Percentiles rank a stretch among this genome's conserved stretches.
phyloP scores from a whole-genome alignment of 169 alveolate species.

The Plasmodium vivax region DNA sequence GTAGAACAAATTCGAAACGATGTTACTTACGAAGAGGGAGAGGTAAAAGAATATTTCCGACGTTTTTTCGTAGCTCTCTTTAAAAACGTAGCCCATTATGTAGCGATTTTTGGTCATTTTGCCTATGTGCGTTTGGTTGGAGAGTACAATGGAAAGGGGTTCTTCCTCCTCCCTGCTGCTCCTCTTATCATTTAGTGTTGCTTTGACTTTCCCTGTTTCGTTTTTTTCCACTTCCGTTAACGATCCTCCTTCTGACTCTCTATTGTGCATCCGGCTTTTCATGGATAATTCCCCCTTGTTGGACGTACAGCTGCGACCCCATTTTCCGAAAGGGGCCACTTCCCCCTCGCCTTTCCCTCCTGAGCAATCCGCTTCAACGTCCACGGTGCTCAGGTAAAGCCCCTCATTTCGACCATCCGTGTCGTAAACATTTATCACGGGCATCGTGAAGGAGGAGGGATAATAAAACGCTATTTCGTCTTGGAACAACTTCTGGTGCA shows the following conservation, averaged over 20 bases:
- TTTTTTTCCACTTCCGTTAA: not conserved
- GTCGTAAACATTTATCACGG: constrained; percentile 58
- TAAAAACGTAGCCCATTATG: constrained; percentile 40
- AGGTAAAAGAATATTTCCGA: constrained; percentile 39
- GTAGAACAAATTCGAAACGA: constrained; percentile 56
- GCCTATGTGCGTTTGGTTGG: constrained; percentile 7
- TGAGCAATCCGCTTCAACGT: not conserved
- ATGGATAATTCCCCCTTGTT: not conserved
- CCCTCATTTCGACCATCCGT: constrained; percentile 1
- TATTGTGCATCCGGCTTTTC: not conserved
- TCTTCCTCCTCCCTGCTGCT: not conserved
- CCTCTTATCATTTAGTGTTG: not conserved
- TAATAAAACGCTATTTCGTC: constrained; percentile 42
- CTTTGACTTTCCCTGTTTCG: not conserved
- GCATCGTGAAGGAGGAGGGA: constrained; percentile 64
- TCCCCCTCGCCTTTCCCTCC: not conserved
- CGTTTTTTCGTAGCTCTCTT: constrained; percentile 41
- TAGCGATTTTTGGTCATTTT: constrained; percentile 19
- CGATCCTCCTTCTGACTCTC: not conserved
- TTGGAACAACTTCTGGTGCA: constrained; percentile 41
- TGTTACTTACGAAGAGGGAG: constrained; percentile 27
- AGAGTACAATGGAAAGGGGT: not conserved
- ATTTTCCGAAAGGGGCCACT: not conserved
- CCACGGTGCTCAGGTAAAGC: not conserved
- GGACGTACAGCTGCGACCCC: not conserved